These are phyloP conservation scores for Suhomyces coccinellae DNA, from an alignment of 1,139 yeast species.

Conservation along the genomic window DNA sequence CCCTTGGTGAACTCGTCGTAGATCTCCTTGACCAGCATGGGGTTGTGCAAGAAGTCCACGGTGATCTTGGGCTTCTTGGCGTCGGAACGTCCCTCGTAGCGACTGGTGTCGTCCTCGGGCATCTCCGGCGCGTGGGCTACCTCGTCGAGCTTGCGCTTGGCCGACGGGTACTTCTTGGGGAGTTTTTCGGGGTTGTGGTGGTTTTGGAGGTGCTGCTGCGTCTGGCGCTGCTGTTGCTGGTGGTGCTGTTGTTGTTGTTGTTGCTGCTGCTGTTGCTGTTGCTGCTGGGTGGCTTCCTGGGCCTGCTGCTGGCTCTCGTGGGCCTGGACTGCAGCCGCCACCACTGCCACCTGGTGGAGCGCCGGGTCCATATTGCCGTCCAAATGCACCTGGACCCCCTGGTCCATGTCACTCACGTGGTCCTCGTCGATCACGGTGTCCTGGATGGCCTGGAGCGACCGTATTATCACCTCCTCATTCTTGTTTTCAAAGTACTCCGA, in stretches of 20 bases:
- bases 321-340: slow-evolving; percentile 36
- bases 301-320: slow-evolving; percentile 16
- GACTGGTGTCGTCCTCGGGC: slow-evolving; percentile 9
- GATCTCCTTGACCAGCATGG: slow-evolving; percentile 47
- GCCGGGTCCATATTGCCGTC: slow-evolving; percentile 43
- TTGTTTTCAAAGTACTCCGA: slow-evolving; percentile 37
- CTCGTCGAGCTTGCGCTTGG: slow-evolving; percentile 16
- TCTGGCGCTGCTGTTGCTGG: neutral
- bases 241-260: slow-evolving; percentile 8
- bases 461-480: slow-evolving; percentile 31
- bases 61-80: slow-evolving; percentile 38
- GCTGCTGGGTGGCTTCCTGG: slow-evolving; percentile 9
- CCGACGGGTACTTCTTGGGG: slow-evolving; percentile 11
- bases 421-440: slow-evolving; percentile 24
- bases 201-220: slow-evolving; percentile 1
- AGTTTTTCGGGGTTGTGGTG: slow-evolving; percentile 10
- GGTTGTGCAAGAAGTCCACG: slow-evolving; percentile 47
- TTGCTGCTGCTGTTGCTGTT: neutral
- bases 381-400: slow-evolving; percentile 22
- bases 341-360: slow-evolving; percentile 41
- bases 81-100: slow-evolving; percentile 11
- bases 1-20: slow-evolving; percentile 51
- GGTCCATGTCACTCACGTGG: slow-evolving; percentile 17
- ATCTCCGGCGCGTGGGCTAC: slow-evolving; percentile 9
- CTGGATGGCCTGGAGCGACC: slow-evolving; percentile 29